phyloP scores from a whole-genome alignment of 768 basidiomycete genomes.

The Tubosaeta brunneosetosa region DNA sequence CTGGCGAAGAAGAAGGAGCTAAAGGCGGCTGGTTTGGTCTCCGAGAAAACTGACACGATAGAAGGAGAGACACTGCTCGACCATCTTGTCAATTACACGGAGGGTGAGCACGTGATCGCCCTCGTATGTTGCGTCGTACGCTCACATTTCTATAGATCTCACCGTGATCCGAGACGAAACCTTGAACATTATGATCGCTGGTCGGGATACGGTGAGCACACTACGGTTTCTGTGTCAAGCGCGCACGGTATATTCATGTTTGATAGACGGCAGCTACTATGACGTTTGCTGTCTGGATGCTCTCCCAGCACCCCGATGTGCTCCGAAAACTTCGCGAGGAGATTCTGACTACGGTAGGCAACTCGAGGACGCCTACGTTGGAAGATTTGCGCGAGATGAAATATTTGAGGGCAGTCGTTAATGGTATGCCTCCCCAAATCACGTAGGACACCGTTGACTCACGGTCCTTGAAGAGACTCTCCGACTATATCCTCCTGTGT shows the following conservation, averaged over 20 bases:
- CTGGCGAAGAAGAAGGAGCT: constrained; percentile 30
- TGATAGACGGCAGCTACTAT: constrained; percentile 28
- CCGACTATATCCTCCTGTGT: constrained; percentile 31
- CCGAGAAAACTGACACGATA: constrained; percentile 4
- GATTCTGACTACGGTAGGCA: constrained; percentile 25
- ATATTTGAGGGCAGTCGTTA: constrained; percentile 38
- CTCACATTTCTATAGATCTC: constrained; percentile 18
- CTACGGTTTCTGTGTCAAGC: not conserved
- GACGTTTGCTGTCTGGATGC: constrained; percentile 37
- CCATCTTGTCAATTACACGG: constrained; percentile 27
- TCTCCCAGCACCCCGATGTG: constrained; percentile 36
- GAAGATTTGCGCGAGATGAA: constrained; percentile 36
- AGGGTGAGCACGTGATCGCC: constrained; percentile 15
- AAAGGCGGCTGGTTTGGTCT: not conserved
- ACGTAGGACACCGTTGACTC: not conserved
- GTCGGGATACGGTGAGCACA: constrained; percentile 29
- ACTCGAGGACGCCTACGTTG: constrained; percentile 25
- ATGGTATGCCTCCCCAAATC: constrained; percentile 16
- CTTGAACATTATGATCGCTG: constrained; percentile 36
- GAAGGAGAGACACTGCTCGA: constrained; percentile 30
- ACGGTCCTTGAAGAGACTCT: constrained; percentile 25
- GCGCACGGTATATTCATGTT: not conserved
- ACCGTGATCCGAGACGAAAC: constrained; percentile 33
- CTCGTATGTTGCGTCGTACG: not conserved
- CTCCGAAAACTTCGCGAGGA: constrained; percentile 29